Evolutionary conservation across 805 yeast genomes (phyloP).

Genomic region (Clavispora phyllophila): DNA sequence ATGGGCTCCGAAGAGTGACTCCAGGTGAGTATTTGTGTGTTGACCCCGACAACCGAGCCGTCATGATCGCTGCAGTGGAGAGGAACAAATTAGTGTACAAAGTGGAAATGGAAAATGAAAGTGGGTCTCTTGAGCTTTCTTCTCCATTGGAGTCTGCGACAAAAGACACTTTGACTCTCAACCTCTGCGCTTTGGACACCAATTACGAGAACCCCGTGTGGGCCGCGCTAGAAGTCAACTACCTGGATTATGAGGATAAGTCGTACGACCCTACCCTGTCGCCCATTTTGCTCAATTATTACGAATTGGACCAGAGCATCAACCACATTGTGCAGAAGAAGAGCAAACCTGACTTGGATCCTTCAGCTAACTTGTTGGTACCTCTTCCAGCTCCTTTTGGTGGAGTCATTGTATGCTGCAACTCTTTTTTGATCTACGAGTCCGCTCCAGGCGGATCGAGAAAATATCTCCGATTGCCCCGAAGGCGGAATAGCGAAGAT

Average conservation of each 20-base stretch:
- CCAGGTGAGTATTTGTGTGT: constrained; percentile 71
- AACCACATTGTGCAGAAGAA: constrained; percentile 60
- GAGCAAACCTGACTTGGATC: constrained; percentile 15
- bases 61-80: constrained; percentile 69
- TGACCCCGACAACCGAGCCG: constrained; percentile 69
- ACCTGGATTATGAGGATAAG: constrained; percentile 27
- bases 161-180: constrained; percentile 47
- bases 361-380: constrained; percentile 48
- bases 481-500: constrained; percentile 23
- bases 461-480: constrained; percentile 53
- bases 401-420: constrained; percentile 64
- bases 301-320: constrained; percentile 82
- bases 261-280: constrained; percentile 10
- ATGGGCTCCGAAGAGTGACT: constrained; percentile 67
- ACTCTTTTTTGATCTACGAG: constrained; percentile 49
- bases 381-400: constrained; percentile 69
- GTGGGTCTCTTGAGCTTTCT: constrained; percentile 45
- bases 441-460: background rate
- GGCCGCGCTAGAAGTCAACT: constrained; percentile 70
- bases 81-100: constrained; percentile 67
- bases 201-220: constrained; percentile 81
- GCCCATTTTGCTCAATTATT: constrained; percentile 47
- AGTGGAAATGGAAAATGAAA: constrained; percentile 40
- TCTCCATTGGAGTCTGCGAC: constrained; percentile 71
- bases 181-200: constrained; percentile 59